These are phyloP conservation scores for Amanita brunnescens DNA, from an alignment of 768 basidiomycete species.

Conservation along the genomic window DNA sequence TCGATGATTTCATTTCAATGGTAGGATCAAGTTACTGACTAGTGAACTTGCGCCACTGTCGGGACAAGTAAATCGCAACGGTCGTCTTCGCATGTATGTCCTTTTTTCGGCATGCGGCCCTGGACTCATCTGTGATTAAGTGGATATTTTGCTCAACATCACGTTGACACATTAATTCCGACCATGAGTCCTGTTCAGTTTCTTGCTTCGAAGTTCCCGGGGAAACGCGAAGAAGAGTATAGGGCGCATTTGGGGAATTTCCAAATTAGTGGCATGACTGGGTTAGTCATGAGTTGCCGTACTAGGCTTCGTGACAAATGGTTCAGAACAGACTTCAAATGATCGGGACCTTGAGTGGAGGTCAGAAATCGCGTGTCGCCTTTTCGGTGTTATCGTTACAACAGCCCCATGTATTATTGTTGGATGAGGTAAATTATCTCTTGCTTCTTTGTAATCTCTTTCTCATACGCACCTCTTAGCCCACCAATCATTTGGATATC, in stretches of 20 bases:
- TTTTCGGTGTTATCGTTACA: conserved; percentile 83
- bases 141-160: conserved; percentile 91
- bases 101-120: background rate
- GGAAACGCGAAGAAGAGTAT: conserved; percentile 94
- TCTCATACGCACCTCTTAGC: conserved; percentile 30
- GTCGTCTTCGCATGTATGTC: conserved; percentile 78
- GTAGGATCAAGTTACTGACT: conserved; percentile 85
- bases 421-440: conserved; percentile 72
- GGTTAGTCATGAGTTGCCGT: conserved; percentile 32
- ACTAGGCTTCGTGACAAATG: conserved; percentile 1
- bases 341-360: conserved; percentile 89
- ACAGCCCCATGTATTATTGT: conserved; percentile 83
- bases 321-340: conserved; percentile 52
- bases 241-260: conserved; percentile 92
- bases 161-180: conserved; percentile 84
- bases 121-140: conserved; percentile 28
- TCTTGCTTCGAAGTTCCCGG: conserved; percentile 86
- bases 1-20: conserved; percentile 4
- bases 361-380: conserved; percentile 93
- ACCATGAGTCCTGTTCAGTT: conserved; percentile 90
- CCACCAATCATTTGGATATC: conserved; percentile 94
- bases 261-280: conserved; percentile 94
- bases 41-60: conserved; percentile 66
- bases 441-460: background rate
- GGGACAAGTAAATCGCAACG: conserved; percentile 86